Percentiles rank a stretch among this genome's conserved stretches.
These are phyloP conservation scores for Penicillium sp. DNA, from an alignment of 2,329 filamentous ascomycete species.

Conservation along the genomic window DNA sequence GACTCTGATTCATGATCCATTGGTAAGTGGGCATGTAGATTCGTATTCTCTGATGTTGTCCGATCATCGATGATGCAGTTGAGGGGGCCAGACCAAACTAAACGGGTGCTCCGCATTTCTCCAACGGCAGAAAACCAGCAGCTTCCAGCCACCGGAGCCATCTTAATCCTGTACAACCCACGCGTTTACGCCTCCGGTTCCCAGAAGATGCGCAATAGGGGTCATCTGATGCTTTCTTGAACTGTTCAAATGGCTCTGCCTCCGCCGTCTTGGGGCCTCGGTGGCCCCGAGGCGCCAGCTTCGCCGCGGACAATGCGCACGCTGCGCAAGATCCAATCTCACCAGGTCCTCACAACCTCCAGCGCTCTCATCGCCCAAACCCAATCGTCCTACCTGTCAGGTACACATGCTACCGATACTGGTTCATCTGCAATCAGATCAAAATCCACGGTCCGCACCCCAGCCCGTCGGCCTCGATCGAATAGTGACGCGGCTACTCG, in stretches of 20 bases:
- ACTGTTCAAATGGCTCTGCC: slow-evolving; percentile 25
- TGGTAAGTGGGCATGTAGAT: background rate
- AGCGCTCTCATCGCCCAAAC: slow-evolving; percentile 64
- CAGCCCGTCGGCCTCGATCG: slow-evolving; percentile 61
- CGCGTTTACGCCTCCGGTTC: background rate
- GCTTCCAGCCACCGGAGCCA: slow-evolving; percentile 22
- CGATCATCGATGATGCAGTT: background rate
- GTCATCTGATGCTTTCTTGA: slow-evolving; percentile 13
- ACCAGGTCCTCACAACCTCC: slow-evolving; percentile 65
- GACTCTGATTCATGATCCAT: background rate
- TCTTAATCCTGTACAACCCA: background rate
- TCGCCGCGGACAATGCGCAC: slow-evolving; percentile 68
- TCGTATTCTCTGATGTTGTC: background rate
- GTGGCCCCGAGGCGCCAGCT: slow-evolving; percentile 43
- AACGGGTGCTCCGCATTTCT: slow-evolving; percentile 21
- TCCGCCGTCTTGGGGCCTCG: slow-evolving; percentile 29
- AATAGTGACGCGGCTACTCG: slow-evolving; percentile 69
- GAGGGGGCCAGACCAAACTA: slow-evolving; percentile 1
- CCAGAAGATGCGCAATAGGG: slow-evolving; percentile 10
- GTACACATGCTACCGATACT: slow-evolving; percentile 20
- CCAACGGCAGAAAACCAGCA: slow-evolving; percentile 28
- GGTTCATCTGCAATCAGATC: slow-evolving; percentile 32
- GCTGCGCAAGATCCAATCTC: slow-evolving; percentile 74
- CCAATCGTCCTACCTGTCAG: slow-evolving; percentile 26
- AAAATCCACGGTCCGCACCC: slow-evolving; percentile 30